Conservation (phyloP, 1,284 basidiomycete species). For the Exobasidium cylindrosporum region DNA sequence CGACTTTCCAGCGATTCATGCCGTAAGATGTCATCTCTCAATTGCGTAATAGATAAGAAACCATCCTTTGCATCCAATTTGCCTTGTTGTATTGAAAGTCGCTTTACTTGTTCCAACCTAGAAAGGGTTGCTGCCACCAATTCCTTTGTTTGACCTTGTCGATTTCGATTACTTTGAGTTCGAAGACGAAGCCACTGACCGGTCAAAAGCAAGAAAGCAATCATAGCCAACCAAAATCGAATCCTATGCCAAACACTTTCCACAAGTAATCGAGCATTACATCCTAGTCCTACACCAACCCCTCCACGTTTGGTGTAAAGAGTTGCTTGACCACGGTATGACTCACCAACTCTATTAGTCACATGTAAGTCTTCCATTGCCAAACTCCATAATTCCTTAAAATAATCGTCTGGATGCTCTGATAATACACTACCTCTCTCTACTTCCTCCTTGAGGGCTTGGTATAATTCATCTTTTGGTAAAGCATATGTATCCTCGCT, state of each 20-base stretch:
- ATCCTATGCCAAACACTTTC: not conserved
- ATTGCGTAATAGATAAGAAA: slow-evolving; percentile 80
- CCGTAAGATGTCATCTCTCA: slow-evolving; percentile 83
- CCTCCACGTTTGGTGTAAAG: not conserved
- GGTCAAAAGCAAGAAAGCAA: not conserved
- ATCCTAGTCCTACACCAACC: not conserved
- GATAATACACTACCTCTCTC: not conserved
- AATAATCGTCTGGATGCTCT: slow-evolving; percentile 23
- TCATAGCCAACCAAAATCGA: not conserved
- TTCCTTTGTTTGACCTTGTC: slow-evolving; percentile 21
- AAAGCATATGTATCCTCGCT: not conserved
- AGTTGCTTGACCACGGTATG: not conserved
- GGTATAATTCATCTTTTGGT: not conserved
- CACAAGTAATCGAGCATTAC: not conserved
- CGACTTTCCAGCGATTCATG: slow-evolving; percentile 71
- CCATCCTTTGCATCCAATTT: slow-evolving; percentile 70
- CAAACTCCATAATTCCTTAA: slow-evolving; percentile 44
- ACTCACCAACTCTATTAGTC: not conserved
- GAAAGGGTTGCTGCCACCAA: slow-evolving; percentile 33
- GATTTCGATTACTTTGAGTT: slow-evolving; percentile 11
- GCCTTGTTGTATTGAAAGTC: slow-evolving; percentile 17
- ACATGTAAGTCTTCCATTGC: slow-evolving; percentile 35
- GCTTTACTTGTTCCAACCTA: slow-evolving; percentile 25
- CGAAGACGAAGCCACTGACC: slow-evolving; percentile 22
- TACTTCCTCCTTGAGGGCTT: slow-evolving; percentile 1